Percentiles rank a stretch among this genome's conserved stretches.
Evolutionary conservation across 2,329 filamentous ascomycete species (phyloP).

Genomic region (Magnaporthales sp.): DNA sequence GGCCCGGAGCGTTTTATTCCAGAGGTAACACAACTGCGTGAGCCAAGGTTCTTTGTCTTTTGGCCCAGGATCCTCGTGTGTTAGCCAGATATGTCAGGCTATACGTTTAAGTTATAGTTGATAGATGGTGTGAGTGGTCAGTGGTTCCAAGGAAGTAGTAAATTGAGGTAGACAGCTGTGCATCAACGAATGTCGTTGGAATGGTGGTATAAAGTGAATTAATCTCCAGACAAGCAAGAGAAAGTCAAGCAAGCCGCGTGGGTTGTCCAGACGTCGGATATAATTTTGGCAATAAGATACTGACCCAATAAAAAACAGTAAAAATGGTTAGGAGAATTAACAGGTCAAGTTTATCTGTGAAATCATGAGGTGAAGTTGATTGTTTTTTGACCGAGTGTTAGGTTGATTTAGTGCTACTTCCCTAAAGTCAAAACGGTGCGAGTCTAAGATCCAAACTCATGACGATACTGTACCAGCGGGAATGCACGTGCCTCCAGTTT

Average conservation of each 20-base stretch:
- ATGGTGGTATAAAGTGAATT: neutral
- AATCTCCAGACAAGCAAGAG: neutral
- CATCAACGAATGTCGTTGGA: neutral
- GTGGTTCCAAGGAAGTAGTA: neutral
- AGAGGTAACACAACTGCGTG: neutral
- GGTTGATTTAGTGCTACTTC: no score
- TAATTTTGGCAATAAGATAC: neutral
- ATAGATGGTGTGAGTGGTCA: neutral
- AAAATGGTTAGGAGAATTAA: no score
- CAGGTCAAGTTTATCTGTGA: no score
- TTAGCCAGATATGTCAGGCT: neutral
- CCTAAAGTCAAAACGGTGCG: neutral
- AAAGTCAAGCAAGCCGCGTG: neutral
- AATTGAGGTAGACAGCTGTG: neutral
- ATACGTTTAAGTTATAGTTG: neutral
- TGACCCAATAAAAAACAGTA: no score
- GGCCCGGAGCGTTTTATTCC: neutral
- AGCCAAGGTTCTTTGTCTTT: neutral
- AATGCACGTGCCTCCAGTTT: neutral
- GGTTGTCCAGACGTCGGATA: neutral
- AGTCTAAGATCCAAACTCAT: neutral
- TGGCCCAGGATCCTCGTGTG: neutral
- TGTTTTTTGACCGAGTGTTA: no score
- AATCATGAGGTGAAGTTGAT: no score
- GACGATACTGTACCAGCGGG: neutral